Percentiles rank a stretch among this genome's conserved stretches.
Conservation (phyloP, 1,284 basidiomycete species). For the Rhodotorula sp. region DNA sequence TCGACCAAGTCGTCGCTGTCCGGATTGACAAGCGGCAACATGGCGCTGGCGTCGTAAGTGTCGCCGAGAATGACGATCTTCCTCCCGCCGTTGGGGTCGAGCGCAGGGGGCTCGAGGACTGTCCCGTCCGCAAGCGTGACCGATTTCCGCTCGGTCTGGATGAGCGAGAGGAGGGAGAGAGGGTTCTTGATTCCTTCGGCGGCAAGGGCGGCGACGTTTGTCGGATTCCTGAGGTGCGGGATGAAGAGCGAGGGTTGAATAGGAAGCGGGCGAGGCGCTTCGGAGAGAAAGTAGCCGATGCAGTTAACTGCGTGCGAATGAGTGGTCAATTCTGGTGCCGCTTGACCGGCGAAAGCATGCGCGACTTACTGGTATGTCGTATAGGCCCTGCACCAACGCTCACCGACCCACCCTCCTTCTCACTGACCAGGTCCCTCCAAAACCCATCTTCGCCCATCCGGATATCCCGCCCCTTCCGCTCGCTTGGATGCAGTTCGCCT, state of each 20-base stretch:
- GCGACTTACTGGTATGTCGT: slow-evolving; percentile 68
- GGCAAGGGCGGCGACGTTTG: slow-evolving; percentile 22
- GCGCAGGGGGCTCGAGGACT: slow-evolving; percentile 65
- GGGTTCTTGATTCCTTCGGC: slow-evolving; percentile 66
- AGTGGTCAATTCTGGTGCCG: too few relatives aligned
- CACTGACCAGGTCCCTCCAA: slow-evolving; percentile 62
- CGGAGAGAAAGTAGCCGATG: slow-evolving; percentile 75
- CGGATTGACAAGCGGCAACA: slow-evolving; percentile 27
- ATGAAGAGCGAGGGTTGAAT: slow-evolving; percentile 47
- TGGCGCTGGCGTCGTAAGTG: slow-evolving; percentile 58
- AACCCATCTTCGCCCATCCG: slow-evolving; percentile 63
- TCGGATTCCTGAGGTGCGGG: slow-evolving; percentile 24
- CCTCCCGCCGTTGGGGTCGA: slow-evolving; percentile 55
- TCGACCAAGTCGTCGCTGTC: slow-evolving; percentile 62
- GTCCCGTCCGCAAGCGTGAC: slow-evolving; percentile 75
- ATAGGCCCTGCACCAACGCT: slow-evolving; percentile 75
- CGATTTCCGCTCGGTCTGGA: slow-evolving; percentile 64
- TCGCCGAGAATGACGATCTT: slow-evolving; percentile 77
- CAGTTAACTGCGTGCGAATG: slow-evolving; percentile 65
- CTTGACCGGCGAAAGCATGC: neutral
- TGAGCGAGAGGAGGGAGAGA: slow-evolving; percentile 63
- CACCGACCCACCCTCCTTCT: slow-evolving; percentile 51
- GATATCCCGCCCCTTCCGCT: slow-evolving; percentile 67
- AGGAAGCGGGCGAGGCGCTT: slow-evolving; percentile 54
- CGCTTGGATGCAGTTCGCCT: slow-evolving; percentile 60